A percentile compares a stretch with the other conserved stretches of the same genome.
These are phyloP conservation scores for Kickxella alabastrina DNA, from an alignment of 192 early-diverging fungal species.

Conservation along the genomic window DNA sequence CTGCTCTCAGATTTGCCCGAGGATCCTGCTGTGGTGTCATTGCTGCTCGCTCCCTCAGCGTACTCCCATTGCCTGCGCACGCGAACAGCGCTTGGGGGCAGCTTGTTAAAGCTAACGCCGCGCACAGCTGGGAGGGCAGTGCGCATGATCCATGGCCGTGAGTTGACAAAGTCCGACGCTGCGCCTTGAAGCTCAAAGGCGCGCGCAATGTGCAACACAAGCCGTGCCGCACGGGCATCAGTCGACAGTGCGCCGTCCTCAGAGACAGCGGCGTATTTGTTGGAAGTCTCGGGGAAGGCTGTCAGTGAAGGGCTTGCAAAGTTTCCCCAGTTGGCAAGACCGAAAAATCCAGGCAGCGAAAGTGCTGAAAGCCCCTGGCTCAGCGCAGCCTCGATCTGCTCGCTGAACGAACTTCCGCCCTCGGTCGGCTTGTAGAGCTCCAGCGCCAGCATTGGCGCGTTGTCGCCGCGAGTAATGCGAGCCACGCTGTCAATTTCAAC, in stretches of 20 bases:
- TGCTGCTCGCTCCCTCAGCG: neutral
- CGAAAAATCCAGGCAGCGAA: slow-evolving; percentile 33
- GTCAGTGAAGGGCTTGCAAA: slow-evolving; percentile 15
- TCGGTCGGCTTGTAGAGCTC: slow-evolving; percentile 11
- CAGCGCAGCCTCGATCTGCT: slow-evolving; percentile 41
- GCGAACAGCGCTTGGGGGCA: slow-evolving; percentile 13
- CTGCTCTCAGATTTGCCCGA: slow-evolving; percentile 53
- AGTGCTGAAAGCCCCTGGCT: slow-evolving; percentile 45
- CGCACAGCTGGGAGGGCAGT: slow-evolving; percentile 25
- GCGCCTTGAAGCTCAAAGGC: slow-evolving; percentile 32
- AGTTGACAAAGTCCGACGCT: slow-evolving; percentile 24
- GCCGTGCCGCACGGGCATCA: slow-evolving; percentile 22
- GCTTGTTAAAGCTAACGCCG: slow-evolving; percentile 9
- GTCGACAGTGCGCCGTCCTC: slow-evolving; percentile 26
- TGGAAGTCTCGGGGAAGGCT: neutral
- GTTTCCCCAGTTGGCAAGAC: slow-evolving; percentile 18
- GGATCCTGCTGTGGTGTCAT: neutral
- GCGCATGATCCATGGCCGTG: slow-evolving; percentile 44
- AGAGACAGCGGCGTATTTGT: slow-evolving; percentile 34
- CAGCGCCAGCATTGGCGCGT: slow-evolving; percentile 38
- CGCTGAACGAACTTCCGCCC: slow-evolving; percentile 5
- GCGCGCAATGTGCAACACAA: slow-evolving; percentile 27
- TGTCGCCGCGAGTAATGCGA: slow-evolving; percentile 24
- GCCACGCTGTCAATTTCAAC: slow-evolving; percentile 20
- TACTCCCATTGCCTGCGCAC: slow-evolving; percentile 45